phyloP scores from a whole-genome alignment of 768 basidiomycete species.

The Termitomyces heimii region DNA sequence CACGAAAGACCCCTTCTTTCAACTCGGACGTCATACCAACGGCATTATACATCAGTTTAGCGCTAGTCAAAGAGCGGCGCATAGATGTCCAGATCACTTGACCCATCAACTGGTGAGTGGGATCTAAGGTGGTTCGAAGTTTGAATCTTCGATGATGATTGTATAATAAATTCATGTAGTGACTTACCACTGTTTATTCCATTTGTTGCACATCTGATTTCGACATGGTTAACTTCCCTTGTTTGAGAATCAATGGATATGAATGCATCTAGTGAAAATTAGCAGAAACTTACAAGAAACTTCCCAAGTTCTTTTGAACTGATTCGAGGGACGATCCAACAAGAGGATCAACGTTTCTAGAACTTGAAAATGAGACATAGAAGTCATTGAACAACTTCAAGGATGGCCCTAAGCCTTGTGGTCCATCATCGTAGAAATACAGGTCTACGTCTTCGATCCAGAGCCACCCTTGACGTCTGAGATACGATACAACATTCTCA shows the following conservation, averaged over 20 bases:
- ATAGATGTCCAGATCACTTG: not conserved
- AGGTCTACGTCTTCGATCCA: conserved; percentile 4
- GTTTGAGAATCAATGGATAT: not conserved
- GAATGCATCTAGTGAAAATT: too few relatives aligned
- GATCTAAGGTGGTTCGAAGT: not conserved
- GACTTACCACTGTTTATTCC: not conserved
- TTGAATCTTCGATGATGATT: not conserved
- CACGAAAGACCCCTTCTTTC: not conserved
- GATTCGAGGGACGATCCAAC: not conserved
- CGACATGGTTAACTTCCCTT: not conserved
- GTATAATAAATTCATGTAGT: not conserved
- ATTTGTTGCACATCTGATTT: not conserved
- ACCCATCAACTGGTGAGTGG: not conserved
- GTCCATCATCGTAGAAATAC: not conserved
- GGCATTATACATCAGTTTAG: not conserved
- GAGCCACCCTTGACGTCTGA: conserved; percentile 7
- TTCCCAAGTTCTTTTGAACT: not conserved
- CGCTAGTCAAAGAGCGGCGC: not conserved
- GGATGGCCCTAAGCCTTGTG: not conserved
- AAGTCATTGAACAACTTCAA: not conserved
- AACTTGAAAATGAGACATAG: not conserved
- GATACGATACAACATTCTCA: not conserved
- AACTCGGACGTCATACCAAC: conserved; percentile 1
- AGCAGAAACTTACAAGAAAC: not conserved
- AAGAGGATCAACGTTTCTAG: not conserved